Percentiles rank a stretch among this genome's conserved stretches.
Conservation (phyloP, 371 early-diverging fungal genomes). For the Quaeritorhiza haematococci region DNA sequence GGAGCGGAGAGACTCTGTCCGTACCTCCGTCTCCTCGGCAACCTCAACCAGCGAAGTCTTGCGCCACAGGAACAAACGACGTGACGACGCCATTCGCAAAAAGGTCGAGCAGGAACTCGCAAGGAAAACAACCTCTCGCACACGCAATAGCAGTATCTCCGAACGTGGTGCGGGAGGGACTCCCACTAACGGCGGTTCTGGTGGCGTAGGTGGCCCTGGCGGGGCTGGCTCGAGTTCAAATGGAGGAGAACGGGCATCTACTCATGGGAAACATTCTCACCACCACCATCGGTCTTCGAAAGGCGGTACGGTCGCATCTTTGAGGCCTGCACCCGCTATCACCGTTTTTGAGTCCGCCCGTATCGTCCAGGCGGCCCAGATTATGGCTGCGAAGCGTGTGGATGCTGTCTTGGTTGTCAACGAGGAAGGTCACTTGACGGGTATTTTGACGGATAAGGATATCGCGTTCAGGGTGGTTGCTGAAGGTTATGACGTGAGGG, state of each 20-base stretch:
- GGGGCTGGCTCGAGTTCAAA: background rate
- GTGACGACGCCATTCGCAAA: conserved; percentile 39
- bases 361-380: conserved; percentile 88
- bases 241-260: conserved; percentile 5
- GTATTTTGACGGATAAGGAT: conserved; percentile 92
- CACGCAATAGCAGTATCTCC: background rate
- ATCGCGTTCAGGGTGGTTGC: conserved; percentile 82
- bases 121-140: conserved; percentile 13
- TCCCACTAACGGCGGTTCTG: background rate
- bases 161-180: background rate
- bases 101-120: conserved; percentile 34
- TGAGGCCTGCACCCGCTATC: conserved; percentile 81
- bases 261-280: background rate
- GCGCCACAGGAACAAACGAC: conserved; percentile 28
- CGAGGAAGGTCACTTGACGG: conserved; percentile 80
- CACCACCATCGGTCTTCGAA: background rate
- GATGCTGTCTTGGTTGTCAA: conserved; percentile 90
- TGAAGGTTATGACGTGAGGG: conserved; percentile 70
- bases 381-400: conserved; percentile 97
- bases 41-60: too few species aligned
- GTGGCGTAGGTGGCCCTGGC: background rate
- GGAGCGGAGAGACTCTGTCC: too few species aligned
- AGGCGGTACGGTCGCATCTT: conserved; percentile 82
- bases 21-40: too few species aligned
- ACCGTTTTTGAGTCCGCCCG: conserved; percentile 83